Percentiles rank a stretch among this genome's conserved stretches.
Evolutionary conservation across 2,329 filamentous ascomycete genomes (phyloP).

Genomic region (Thielaviopsis euricoi): DNA sequence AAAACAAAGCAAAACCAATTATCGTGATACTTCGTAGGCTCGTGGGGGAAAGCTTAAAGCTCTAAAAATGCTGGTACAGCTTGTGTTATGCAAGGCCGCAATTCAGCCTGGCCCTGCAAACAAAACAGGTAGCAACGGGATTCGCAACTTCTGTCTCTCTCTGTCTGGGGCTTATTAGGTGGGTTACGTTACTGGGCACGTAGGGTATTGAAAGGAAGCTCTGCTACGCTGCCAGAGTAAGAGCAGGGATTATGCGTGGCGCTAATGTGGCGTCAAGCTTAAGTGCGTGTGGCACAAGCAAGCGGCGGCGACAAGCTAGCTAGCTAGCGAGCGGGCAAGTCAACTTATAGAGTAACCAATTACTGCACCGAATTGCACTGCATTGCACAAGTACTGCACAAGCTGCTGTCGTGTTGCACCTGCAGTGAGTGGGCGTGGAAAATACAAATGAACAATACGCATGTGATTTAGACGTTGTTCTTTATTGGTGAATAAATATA

Average conservation of each 20-base stretch:
- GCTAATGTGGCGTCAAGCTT: slow-evolving; percentile 1
- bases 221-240: background rate
- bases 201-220: too few relatives aligned
- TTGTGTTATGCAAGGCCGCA: slow-evolving; percentile 10
- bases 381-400: background rate
- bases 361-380: too few relatives aligned
- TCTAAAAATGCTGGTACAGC: background rate
- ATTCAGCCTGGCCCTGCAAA: slow-evolving; percentile 5
- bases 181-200: background rate
- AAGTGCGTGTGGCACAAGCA: background rate
- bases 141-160: slow-evolving; percentile 11
- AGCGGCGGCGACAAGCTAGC: background rate
- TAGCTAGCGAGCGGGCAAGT: too few relatives aligned
- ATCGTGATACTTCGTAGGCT: slow-evolving; percentile 5
- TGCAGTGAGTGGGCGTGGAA: background rate
- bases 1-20: background rate
- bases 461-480: background rate
- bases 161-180: background rate
- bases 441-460: background rate
- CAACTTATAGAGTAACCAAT: too few relatives aligned
- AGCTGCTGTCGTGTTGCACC: background rate
- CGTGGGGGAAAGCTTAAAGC: background rate
- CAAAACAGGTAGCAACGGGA: slow-evolving; percentile 12
- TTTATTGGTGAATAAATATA: background rate
- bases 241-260: slow-evolving; percentile 1